These are phyloP conservation scores for Wickerhamiella occidentalis DNA, from an alignment of 805 yeast genomes.

Conservation along the genomic window DNA sequence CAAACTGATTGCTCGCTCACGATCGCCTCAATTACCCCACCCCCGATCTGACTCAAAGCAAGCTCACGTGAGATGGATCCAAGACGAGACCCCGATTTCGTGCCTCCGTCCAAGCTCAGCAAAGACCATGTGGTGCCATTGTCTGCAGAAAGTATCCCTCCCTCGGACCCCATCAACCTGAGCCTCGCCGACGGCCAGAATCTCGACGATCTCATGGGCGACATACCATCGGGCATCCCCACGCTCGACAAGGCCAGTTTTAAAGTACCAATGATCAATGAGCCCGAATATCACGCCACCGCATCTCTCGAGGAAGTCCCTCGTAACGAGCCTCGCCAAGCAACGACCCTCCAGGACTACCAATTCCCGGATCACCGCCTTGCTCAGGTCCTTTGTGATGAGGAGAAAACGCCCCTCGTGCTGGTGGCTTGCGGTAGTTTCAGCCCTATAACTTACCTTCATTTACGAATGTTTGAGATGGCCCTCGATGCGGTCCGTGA, in stretches of 20 bases:
- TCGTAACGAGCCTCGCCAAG: slow-evolving; percentile 82
- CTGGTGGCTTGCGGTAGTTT: slow-evolving; percentile 97
- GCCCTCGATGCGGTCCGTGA: slow-evolving; percentile 88
- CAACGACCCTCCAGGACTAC: slow-evolving; percentile 55
- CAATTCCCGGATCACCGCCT: slow-evolving; percentile 80
- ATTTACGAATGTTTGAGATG: slow-evolving; percentile 97
- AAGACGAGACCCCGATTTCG: slow-evolving; percentile 77
- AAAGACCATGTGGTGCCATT: slow-evolving; percentile 17
- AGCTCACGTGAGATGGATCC: slow-evolving; percentile 59
- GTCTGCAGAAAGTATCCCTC: slow-evolving; percentile 26
- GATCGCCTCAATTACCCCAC: too few relatives aligned
- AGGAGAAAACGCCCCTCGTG: slow-evolving; percentile 75
- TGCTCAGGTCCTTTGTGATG: slow-evolving; percentile 54
- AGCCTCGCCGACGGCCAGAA: slow-evolving; percentile 7
- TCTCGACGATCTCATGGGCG: slow-evolving; percentile 10
- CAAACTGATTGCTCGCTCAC: too few relatives aligned
- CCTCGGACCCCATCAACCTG: slow-evolving; percentile 22
- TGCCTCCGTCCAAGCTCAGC: slow-evolving; percentile 56
- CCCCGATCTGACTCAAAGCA: slow-evolving; percentile 1
- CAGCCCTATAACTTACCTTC: slow-evolving; percentile 89
- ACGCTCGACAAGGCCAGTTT: slow-evolving; percentile 13
- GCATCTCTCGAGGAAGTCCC: slow-evolving; percentile 97
- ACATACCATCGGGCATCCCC: slow-evolving; percentile 22
- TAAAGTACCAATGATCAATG: slow-evolving; percentile 23
- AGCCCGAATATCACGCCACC: slow-evolving; percentile 31